A percentile compares a stretch with the other conserved stretches of the same genome.
Evolutionary conservation across 805 yeast species (phyloP).

Genomic region (Kazachstania martiniae): DNA sequence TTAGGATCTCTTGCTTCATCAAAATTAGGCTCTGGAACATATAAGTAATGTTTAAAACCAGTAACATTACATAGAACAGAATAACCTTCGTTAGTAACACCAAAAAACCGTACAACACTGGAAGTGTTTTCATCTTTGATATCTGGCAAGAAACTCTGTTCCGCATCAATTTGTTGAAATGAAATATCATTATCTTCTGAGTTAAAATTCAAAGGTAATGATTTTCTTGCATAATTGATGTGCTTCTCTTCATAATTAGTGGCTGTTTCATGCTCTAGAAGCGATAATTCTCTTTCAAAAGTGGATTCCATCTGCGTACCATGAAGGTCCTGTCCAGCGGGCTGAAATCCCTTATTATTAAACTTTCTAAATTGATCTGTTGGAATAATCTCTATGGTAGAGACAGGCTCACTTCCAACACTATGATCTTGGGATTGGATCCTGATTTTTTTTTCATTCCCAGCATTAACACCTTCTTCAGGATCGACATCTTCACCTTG

Average conservation of each 20-base stretch:
- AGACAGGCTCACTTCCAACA: constrained; percentile 27
- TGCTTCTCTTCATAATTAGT: constrained; percentile 19
- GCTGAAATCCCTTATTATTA: constrained; percentile 21
- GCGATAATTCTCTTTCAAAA: constrained; percentile 24
- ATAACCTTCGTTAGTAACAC: constrained; percentile 80
- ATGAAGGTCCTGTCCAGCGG: constrained; percentile 17
- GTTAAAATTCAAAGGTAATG: constrained; percentile 38
- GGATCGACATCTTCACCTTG: constrained; percentile 11
- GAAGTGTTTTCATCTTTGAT: constrained; percentile 26
- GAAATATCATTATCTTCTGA: constrained; percentile 42
- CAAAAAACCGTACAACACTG: constrained; percentile 74
- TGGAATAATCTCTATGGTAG: constrained; percentile 26
- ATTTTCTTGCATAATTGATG: constrained; percentile 50
- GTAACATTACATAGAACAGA: constrained; percentile 84
- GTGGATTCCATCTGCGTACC: constrained; percentile 15
- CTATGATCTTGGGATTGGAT: constrained; percentile 23
- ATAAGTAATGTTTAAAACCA: constrained; percentile 83
- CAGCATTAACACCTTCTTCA: constrained; percentile 1
- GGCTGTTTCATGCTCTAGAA: constrained; percentile 24
- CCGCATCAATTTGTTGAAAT: constrained; percentile 93
- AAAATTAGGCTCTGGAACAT: constrained; percentile 76
- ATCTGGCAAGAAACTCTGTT: constrained; percentile 50
- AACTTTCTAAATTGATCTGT: constrained; percentile 23
- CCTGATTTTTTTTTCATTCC: constrained; percentile 18
- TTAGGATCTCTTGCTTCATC: constrained; percentile 30